Conservation (phyloP, 2,329 filamentous ascomycete genomes). For the Paecilomyces dactylethromorphus region DNA sequence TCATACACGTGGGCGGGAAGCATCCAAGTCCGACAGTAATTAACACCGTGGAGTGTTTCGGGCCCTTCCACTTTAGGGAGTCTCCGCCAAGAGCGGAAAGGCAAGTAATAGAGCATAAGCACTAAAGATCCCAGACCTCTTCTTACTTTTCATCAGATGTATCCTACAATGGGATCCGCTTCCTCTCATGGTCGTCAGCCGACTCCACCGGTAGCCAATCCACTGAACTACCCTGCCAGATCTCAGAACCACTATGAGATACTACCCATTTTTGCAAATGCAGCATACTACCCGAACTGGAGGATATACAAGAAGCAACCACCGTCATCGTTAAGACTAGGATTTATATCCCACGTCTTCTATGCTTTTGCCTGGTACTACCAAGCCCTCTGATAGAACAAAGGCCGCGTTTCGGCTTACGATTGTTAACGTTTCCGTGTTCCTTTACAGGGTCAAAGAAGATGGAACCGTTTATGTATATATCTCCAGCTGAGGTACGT, state of each 20-base stretch:
- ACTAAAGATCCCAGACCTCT: neutral
- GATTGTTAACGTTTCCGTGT: conserved; percentile 14
- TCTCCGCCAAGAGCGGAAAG: neutral
- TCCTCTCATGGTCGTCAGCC: conserved; percentile 5
- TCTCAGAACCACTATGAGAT: conserved; percentile 24
- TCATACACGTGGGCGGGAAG: neutral
- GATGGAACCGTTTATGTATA: conserved; percentile 68
- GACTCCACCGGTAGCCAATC: conserved; percentile 12
- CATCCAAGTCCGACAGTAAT: neutral
- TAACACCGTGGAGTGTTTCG: neutral
- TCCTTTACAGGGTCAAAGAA: conserved; percentile 50
- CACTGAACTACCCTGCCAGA: conserved; percentile 10
- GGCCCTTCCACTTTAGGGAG: neutral
- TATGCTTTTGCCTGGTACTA: conserved; percentile 67
- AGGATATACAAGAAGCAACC: conserved; percentile 66
- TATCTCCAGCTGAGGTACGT: conserved; percentile 17
- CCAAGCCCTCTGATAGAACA: conserved; percentile 7
- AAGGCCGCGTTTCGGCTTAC: conserved; percentile 8
- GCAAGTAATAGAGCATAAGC: neutral
- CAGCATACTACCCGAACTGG: conserved; percentile 79
- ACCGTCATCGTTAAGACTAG: conserved; percentile 66
- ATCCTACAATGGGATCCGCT: conserved; percentile 8
- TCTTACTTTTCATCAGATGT: conserved; percentile 4
- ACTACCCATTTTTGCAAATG: conserved; percentile 50
- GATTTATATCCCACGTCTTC: conserved; percentile 73